Base-by-base conservation (phyloP, 805 yeast genomes). In the Sugiyamaella americana region DNA sequence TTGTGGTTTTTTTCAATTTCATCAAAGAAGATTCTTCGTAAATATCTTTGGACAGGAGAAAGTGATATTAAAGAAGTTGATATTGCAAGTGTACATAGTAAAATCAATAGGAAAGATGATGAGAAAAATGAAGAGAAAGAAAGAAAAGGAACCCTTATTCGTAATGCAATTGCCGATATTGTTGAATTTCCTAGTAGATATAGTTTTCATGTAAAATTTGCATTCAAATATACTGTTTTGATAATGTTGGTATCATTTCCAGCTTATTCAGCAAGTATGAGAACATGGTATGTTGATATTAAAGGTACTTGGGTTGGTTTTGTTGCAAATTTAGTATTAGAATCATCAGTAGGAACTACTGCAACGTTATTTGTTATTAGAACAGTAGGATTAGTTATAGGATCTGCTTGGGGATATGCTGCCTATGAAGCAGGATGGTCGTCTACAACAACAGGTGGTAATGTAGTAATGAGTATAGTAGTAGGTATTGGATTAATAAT, bases 241-340 rank as follows among this genome's bases (percentile, higher is more conserved):
- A 53, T 74, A 37, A 71, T 73, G 65, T 49, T 73, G 1, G 69
- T 73, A 1, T 71, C 78, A 0, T 73, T 74, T 49, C 79, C 79
- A 1, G 75, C 73, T 70, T 75, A 73, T 52, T 61, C 70, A 30
- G 75, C 78, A 0, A 65, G 67, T 32, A 53, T 71, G 18, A 62
- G 78, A 39, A 58, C 60, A n/a, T 75, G 79, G 79, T 75, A 73
- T 50, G 59, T 59, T n/a, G 65, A 67, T 16, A 65, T 69, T 26
- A 66, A 73, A 50, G 79, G 79, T 37, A 61, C 74, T 1, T 75
- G 80, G 80, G 68, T 73, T 4, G 79, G 79, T 22, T 75, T 75
- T 62, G 76, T 74, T 3, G 74, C 76, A 16, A 70, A 71, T 26
- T 55, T 75, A 40, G 73, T 72, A 20, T 47, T 74, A 22, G 80